Conservation (phyloP, 139 green algal species). For the Chlamydomonas sp. region DNA sequence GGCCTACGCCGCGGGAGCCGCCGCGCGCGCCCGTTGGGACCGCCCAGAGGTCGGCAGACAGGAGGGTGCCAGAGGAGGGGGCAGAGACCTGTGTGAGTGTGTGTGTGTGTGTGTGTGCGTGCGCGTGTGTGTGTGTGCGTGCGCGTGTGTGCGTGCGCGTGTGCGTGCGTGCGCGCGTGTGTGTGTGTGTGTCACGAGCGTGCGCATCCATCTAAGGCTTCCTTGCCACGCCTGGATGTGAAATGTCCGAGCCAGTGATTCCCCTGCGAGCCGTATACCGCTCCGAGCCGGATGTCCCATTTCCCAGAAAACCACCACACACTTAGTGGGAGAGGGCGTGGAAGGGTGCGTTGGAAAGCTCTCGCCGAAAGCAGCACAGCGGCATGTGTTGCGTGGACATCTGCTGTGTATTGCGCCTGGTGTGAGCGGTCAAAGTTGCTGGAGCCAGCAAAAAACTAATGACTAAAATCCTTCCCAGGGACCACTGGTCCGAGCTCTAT, state of each 20-base stretch:
- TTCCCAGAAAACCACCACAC: too few species aligned
- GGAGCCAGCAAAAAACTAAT: not conserved
- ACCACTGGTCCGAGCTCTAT: not conserved
- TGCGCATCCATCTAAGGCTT: not conserved
- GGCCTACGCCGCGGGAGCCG: slow-evolving; percentile 22
- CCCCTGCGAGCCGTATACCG: too few species aligned
- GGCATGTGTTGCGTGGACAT: too few species aligned
- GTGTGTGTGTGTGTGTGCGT: not conserved
- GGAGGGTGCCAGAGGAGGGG: slow-evolving; percentile 48
- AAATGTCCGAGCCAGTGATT: not conserved
- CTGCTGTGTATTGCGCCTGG: too few species aligned
- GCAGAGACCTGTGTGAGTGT: not conserved
- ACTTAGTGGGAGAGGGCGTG: too few species aligned
- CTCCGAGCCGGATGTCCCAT: too few species aligned
- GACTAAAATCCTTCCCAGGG: not conserved
- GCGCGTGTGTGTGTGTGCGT: not conserved
- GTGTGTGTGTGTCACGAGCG: not conserved
- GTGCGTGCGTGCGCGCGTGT: not conserved
- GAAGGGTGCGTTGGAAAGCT: too few species aligned
- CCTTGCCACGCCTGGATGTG: not conserved
- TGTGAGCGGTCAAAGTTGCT: not conserved
- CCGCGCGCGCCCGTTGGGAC: slow-evolving; percentile 44
- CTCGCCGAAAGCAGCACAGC: too few species aligned
- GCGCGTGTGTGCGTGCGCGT: not conserved
- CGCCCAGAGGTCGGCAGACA: slow-evolving; percentile 71